Conservation (phyloP, 1,284 basidiomycete species). For the Bondarzewia mesenterica region DNA sequence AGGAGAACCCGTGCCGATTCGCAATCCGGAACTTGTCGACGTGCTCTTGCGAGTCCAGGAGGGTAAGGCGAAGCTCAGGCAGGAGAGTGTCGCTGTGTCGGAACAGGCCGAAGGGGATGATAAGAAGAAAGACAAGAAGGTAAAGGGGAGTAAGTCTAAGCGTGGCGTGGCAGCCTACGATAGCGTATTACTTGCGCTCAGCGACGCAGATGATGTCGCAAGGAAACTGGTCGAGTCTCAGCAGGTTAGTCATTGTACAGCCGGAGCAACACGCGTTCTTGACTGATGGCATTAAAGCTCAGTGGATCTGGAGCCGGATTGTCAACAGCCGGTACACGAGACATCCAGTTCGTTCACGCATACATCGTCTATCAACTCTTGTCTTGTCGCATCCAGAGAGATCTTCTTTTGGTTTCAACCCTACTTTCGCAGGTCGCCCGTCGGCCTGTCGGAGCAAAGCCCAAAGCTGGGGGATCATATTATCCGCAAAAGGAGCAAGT, state of each 20-base stretch:
- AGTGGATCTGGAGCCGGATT: slow-evolving; percentile 29
- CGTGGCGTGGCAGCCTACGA: slow-evolving; percentile 78
- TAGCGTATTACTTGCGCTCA: slow-evolving; percentile 71
- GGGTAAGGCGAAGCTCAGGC: slow-evolving; percentile 51
- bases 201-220: slow-evolving; percentile 81
- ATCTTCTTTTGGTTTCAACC: slow-evolving; percentile 72
- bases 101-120: slow-evolving; percentile 15
- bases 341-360: slow-evolving; percentile 78
- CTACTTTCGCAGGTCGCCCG: slow-evolving; percentile 33
- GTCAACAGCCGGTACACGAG: slow-evolving; percentile 43
- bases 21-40: slow-evolving; percentile 89
- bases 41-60: slow-evolving; percentile 80
- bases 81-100: slow-evolving; percentile 20
- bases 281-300: slow-evolving; percentile 24
- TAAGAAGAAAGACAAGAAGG: slow-evolving; percentile 30
- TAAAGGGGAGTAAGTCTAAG: slow-evolving; percentile 45
- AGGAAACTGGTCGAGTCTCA: slow-evolving; percentile 75
- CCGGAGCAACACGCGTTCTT: neutral
- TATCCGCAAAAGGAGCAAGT: slow-evolving; percentile 43
- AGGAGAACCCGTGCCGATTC: slow-evolving; percentile 75
- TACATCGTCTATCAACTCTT: slow-evolving; percentile 85
- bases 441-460: slow-evolving; percentile 5
- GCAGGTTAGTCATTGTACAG: slow-evolving; percentile 38
- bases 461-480: slow-evolving; percentile 17
- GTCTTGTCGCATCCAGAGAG: slow-evolving; percentile 79